phyloP scores from a whole-genome alignment of 2,329 filamentous ascomycete species.

The Arthrobotrys conoides region DNA sequence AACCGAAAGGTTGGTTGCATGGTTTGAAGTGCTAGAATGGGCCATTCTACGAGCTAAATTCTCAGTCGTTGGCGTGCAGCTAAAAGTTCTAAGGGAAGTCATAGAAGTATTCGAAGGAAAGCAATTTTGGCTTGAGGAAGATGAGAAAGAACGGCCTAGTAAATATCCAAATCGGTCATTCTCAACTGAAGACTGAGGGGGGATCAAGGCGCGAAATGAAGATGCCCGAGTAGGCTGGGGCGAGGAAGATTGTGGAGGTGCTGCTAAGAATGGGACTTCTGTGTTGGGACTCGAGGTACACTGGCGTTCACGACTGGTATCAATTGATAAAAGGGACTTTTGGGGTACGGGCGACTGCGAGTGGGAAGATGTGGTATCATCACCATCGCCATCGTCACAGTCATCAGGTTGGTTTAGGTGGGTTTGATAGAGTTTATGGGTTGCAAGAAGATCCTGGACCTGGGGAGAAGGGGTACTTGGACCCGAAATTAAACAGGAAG shows the following conservation, averaged over 20 bases:
- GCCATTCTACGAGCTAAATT: constrained; percentile 52
- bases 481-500: no score
- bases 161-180: constrained; percentile 13
- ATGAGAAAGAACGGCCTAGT: constrained; percentile 1
- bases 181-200: constrained; percentile 1
- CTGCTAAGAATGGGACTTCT: background rate
- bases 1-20: constrained; percentile 3
- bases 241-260: background rate
- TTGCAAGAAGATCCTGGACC: background rate
- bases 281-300: constrained; percentile 22
- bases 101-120: constrained; percentile 15
- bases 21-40: constrained; percentile 12
- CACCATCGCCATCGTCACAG: background rate
- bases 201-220: constrained; percentile 10
- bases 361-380: background rate
- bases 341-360: background rate
- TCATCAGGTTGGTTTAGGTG: background rate
- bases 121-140: background rate
- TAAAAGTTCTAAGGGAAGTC: constrained; percentile 31
- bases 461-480: background rate
- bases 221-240: constrained; percentile 24
- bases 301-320: constrained; percentile 19
- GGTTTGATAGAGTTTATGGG: background rate
- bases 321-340: constrained; percentile 15
- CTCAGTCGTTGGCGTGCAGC: constrained; percentile 53